Base-by-base conservation (phyloP, 148 eudicot species). In the Rhododendron kiyosumense region DNA sequence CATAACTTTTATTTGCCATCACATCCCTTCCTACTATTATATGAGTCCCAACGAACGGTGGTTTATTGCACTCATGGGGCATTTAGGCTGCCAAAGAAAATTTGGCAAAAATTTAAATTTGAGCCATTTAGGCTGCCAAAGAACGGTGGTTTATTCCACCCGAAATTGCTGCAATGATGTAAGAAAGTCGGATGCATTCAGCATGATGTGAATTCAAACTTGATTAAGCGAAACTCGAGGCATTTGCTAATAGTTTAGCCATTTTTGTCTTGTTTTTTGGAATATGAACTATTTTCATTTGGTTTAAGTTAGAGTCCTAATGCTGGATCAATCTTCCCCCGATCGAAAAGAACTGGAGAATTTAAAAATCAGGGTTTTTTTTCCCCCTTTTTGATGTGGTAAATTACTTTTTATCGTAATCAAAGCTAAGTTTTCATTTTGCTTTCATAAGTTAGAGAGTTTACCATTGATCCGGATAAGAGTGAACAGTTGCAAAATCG, bases 401-500 rank as follows among this genome's bases (percentile, higher is more conserved):
- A 69, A 69, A n/a, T 12, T 15, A 34, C 1, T 1, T n/a, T 4
- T 67, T 83, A 4, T 28, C 0, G 11, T 12, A 46, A 84, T 69
- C 78, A 32, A 28, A 77, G 10, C 30, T 61, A 4, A 11, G n/a
- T 7, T 36, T 36, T 57, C 2, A 8, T 26, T 24, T 38, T 13
- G 7, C 28, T 38, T 1, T 24, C 20, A 30, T 41, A 20, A 1
- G 8, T 79, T 30, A n/a, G 63, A 48, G 11, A 79, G 20, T 30
- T 91, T 92, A 97, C 99, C 99, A 97, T 89, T 92, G 95, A 90
- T 97, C 98, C 3, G 98, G 96, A 84, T 97, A 97, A 57, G 96
- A 89, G 59, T 97, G 99, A 69, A 94, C 88, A 0, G 98, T 97
- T 0, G 99, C 99, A 81, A 97, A 97, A 90, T 97, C 99, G 36